Base-by-base conservation (phyloP, 208 protist genomes). In the Acanthamoeba pearcei region DNA sequence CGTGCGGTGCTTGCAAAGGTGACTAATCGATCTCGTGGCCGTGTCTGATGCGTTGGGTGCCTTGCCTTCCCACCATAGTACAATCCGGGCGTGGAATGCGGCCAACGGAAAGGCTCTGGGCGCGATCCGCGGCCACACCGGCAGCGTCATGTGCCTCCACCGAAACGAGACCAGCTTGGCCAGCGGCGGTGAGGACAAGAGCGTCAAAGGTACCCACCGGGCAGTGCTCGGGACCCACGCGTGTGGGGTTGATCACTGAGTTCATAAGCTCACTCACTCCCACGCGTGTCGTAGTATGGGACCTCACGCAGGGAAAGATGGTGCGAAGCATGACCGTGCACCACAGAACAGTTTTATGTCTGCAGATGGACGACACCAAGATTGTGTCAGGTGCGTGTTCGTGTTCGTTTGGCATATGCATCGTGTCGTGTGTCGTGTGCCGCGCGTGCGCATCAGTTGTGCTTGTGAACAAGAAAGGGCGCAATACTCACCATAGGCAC, bases 281-380 rank as follows among this genome's bases (percentile, higher is more conserved):
- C n/a, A 4, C 19, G 62, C n/a, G n/a, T 5, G 8, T 64, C 29
- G 35, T n/a, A 92, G 86, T 92, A 32, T 92, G 86, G 86, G 86
- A 92, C 29, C 64, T 92, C 55, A 76, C 19, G 12, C 55, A 74
- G 8, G 86, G 86, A 15, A 68, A 74, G 86, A n/a, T 92, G 10
- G 6, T 92, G 5, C 55, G 62, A 68, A 92, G 62, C 13, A 60
- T 13, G 3, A 32, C 62, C 5, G 64, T 35, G 6, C 86, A 92
- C 24, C 64, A 22, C 5, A 60, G 27, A 13, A 46, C 53, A 0
- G 86, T 92, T 32, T n/a, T 92, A 29, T 92, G 86, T 24, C 38
- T 92, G 46, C 86, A 92, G 38, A 76, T 92, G 86, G 86, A 92
- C 32, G 38, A 68, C 15, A 74, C 32, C 86, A 92, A 92, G 57